phyloP scores from a whole-genome alignment of 2,329 filamentous ascomycete genomes.

The Neophaeococcomyces aloes region DNA sequence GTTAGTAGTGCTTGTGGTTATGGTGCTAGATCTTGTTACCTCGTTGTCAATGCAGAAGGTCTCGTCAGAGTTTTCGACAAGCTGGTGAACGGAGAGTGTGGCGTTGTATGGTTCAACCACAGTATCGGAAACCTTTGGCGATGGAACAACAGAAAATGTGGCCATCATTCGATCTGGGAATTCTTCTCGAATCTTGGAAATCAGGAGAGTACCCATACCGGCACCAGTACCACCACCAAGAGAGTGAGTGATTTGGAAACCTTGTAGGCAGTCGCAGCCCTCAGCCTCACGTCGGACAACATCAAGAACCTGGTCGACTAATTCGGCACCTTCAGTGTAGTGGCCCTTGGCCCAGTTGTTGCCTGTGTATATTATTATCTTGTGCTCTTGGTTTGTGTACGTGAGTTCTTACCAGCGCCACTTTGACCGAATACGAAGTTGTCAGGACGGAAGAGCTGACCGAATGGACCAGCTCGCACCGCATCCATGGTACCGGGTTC shows the following conservation, averaged over 20 bases:
- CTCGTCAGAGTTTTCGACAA: constrained; percentile 99
- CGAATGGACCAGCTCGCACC: constrained; percentile 94
- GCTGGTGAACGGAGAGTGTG: constrained; percentile 95
- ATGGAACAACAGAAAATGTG: constrained; percentile 97
- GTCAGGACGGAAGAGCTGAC: constrained; percentile 98
- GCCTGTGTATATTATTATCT: constrained; percentile 23
- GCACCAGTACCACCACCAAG: constrained; percentile 99
- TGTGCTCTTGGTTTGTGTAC: not conserved
- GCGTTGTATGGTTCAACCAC: constrained; percentile 99
- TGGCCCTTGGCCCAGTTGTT: constrained; percentile 99
- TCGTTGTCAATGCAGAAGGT: constrained; percentile 99
- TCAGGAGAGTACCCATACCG: constrained; percentile 98
- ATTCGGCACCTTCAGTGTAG: constrained; percentile 98
- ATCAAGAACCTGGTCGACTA: constrained; percentile 95
- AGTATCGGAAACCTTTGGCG: constrained; percentile 98
- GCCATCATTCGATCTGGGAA: constrained; percentile 99
- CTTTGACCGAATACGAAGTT: constrained; percentile 99
- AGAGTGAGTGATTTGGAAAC: constrained; percentile 99
- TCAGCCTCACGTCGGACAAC: constrained; percentile 98
- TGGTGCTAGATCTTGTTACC: constrained; percentile 32
- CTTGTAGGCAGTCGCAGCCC: constrained; percentile 98
- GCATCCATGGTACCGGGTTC: constrained; percentile 99
- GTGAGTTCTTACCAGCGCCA: constrained; percentile 57
- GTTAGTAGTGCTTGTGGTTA: constrained; percentile 11
- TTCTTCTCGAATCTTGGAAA: constrained; percentile 99